phyloP scores from a whole-genome alignment of 164 flowering plant genomes.

The Aristolochia californica region DNA sequence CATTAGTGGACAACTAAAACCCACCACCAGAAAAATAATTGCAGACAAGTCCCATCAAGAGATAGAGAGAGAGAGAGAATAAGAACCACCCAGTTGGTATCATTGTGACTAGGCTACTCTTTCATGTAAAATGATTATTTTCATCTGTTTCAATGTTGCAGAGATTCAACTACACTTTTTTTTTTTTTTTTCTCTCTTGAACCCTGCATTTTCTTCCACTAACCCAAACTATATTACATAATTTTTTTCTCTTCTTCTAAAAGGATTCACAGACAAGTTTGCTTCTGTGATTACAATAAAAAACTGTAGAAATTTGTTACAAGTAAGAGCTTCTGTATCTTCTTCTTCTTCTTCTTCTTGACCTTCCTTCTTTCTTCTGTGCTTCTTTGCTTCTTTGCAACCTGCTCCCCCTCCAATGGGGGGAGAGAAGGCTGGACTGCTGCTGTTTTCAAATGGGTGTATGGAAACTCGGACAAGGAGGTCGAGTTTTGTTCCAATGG shows the following conservation, averaged over 20 bases:
- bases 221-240: constrained; percentile 16
- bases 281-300: constrained; percentile 10
- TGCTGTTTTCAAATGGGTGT: constrained; percentile 18
- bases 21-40: too few relatives aligned
- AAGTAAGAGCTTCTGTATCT: constrained; percentile 14
- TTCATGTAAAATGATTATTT: constrained; percentile 8
- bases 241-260: constrained; percentile 7
- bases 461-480: constrained; percentile 14
- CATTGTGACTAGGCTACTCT: not conserved
- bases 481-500: constrained; percentile 1
- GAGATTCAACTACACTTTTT: constrained; percentile 20
- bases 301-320: constrained; percentile 14
- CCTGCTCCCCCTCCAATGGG: constrained; percentile 7
- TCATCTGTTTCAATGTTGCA: constrained; percentile 17
- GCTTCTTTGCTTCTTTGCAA: constrained; percentile 1
- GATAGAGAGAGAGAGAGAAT: too few relatives aligned
- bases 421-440: constrained; percentile 6
- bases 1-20: too few relatives aligned
- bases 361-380: not conserved
- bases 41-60: constrained; percentile 1
- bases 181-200: too few relatives aligned
- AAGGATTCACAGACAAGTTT: constrained; percentile 9
- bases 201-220: constrained; percentile 17
- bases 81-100: not conserved
- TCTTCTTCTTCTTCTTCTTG: constrained; percentile 13